Percentiles rank a stretch among this genome's conserved stretches.
phyloP scores from a whole-genome alignment of 2,329 filamentous ascomycete species.

The Verticillium nubilum region DNA sequence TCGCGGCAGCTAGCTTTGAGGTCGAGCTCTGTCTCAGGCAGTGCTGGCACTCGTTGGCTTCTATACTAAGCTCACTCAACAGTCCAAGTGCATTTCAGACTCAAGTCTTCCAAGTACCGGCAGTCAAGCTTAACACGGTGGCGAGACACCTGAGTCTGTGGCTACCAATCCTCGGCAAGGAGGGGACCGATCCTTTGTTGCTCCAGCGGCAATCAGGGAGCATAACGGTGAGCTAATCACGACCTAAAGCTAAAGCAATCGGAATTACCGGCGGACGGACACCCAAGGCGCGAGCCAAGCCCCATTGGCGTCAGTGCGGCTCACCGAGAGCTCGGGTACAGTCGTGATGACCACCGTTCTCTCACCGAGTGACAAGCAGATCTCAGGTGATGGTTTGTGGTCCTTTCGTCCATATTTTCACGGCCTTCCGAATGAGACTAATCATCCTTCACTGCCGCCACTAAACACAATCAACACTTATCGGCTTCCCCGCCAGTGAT shows the following conservation, averaged over 20 bases:
- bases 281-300: not conserved
- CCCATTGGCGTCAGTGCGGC: not conserved
- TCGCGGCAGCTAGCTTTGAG: not conserved
- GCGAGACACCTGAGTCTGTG: not conserved
- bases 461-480: not conserved
- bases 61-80: not conserved
- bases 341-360: not conserved
- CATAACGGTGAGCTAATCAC: not conserved
- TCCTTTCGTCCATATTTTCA: conserved; percentile 2
- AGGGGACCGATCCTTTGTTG: too few relatives aligned
- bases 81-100: not conserved
- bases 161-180: not conserved
- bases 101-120: not conserved
- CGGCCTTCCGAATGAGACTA: not conserved
- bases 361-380: not conserved
- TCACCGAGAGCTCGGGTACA: not conserved
- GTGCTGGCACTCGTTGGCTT: not conserved
- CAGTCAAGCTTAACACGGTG: not conserved
- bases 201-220: not conserved
- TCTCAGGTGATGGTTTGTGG: not conserved
- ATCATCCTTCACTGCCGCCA: not conserved
- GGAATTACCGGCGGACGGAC: not conserved
- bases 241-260: too few relatives aligned
- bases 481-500: not conserved
- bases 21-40: not conserved